phyloP scores from a whole-genome alignment of 495 filamentous ascomycete genomes.

The Lasiosphaeria ovina region DNA sequence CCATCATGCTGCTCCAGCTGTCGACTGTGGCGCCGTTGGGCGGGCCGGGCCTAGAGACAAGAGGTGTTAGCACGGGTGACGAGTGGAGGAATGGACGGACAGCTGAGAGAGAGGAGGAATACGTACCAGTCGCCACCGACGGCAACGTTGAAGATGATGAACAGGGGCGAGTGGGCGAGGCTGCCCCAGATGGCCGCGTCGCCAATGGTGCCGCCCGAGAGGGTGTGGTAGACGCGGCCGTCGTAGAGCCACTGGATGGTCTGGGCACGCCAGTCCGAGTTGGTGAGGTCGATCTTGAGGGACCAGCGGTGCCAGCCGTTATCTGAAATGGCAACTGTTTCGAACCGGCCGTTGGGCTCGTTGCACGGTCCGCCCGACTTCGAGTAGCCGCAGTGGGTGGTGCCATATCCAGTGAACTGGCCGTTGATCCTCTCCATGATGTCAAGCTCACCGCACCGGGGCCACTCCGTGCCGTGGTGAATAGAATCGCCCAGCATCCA shows the following conservation, averaged over 20 bases:
- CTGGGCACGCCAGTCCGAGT: constrained; percentile 41
- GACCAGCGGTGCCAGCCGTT: constrained; percentile 47
- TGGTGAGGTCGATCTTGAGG: constrained; percentile 44
- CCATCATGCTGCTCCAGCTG: constrained; percentile 51
- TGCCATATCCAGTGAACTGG: constrained; percentile 41
- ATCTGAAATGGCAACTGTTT: constrained; percentile 31
- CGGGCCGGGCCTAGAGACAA: constrained; percentile 24
- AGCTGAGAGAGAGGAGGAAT: background rate
- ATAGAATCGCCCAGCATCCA: constrained; percentile 52
- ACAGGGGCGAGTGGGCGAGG: constrained; percentile 47
- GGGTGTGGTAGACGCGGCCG: constrained; percentile 36
- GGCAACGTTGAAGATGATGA: constrained; percentile 50
- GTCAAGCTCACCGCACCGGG: constrained; percentile 51
- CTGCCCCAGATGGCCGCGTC: constrained; percentile 45
- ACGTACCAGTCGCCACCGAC: constrained; percentile 50
- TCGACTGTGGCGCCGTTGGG: constrained; percentile 36
- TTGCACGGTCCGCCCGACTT: constrained; percentile 43
- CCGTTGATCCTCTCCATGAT: constrained; percentile 54
- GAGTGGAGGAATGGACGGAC: background rate
- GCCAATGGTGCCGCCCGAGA: constrained; percentile 40
- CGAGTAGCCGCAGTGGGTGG: constrained; percentile 45
- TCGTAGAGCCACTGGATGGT: constrained; percentile 47
- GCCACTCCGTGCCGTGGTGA: constrained; percentile 49
- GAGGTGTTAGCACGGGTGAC: background rate
- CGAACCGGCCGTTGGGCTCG: constrained; percentile 40